A percentile compares a stretch with the other conserved stretches of the same genome.
Evolutionary conservation across 148 eudicot species (phyloP).

Genomic region (Bassia scoparia): DNA sequence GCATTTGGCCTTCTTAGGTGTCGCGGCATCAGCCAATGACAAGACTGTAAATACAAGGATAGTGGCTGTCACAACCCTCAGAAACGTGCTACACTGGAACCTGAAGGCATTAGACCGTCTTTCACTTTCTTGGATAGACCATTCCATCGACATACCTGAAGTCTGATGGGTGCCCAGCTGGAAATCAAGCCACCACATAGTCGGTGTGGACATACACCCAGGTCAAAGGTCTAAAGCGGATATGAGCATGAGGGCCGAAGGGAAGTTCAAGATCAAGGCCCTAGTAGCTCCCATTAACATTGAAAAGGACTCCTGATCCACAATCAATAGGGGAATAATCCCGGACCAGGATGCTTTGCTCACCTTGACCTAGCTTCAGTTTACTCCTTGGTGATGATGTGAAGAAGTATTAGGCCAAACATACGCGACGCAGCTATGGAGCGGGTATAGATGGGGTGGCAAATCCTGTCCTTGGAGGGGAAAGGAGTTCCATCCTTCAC

Average conservation of each 20-base stretch:
- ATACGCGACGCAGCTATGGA: slow-evolving; percentile 53
- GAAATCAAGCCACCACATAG: slow-evolving; percentile 9
- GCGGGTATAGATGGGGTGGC: slow-evolving; percentile 58
- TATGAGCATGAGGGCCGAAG: slow-evolving; percentile 57
- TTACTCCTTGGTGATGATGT: slow-evolving; percentile 51
- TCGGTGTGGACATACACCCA: slow-evolving; percentile 28
- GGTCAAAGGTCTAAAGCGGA: slow-evolving; percentile 36
- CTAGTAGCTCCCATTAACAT: slow-evolving; percentile 65
- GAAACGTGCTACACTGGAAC: slow-evolving; percentile 46
- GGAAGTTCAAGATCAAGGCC: slow-evolving; percentile 64
- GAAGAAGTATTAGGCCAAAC: slow-evolving; percentile 80
- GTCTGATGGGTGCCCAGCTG: slow-evolving; percentile 48
- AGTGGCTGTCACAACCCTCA: slow-evolving; percentile 13
- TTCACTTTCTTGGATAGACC: slow-evolving; percentile 35
- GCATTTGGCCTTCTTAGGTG: neutral
- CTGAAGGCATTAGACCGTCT: slow-evolving; percentile 46
- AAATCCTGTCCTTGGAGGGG: slow-evolving; percentile 72
- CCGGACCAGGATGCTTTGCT: slow-evolving; percentile 65
- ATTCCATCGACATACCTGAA: slow-evolving; percentile 35
- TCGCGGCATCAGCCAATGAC: slow-evolving; percentile 1
- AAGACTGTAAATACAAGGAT: neutral
- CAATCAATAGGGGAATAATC: slow-evolving; percentile 55
- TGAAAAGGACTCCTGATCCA: slow-evolving; percentile 54
- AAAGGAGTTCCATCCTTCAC: slow-evolving; percentile 52
- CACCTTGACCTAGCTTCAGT: slow-evolving; percentile 76